Evolutionary conservation across 331 rosid species (phyloP), one percentile per base, ranked within the genome.

Genomic region (Quercus lobata): DNA sequence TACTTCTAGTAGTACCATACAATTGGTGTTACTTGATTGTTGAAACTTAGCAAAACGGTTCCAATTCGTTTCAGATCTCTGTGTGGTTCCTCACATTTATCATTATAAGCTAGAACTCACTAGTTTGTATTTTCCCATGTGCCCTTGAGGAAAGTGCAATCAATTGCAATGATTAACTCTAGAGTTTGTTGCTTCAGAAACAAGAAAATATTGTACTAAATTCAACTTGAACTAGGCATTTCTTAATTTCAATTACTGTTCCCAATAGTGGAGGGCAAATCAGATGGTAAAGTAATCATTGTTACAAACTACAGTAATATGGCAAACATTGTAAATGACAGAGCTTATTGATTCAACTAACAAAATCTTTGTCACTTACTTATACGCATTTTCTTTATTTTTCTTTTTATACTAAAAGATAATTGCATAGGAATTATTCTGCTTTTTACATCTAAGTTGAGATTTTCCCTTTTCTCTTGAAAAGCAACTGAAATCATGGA

Each of bases 401-500:
- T 29, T 30, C 18, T 32, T 18, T 68, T 34, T 68, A 41, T 41
- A 8, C 19, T 3, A 18, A 18, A 19, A 19, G 74, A 62, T 57
- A 68, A 72, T 72, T 58, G 29, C 17, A 24, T 18, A 21, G 76
- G 63, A 24, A 54, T 73, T n/a, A 57, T 44, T 72, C 25, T 73
- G 41, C 73, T 57, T 76, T 46, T 62, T 17, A 49, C 61, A 66
- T 16, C 35, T 11, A 62, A 55, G 30, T 52, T 69, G 68, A 29
- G 53, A 55, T 75, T 37, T 71, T 65, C 72, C 52, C 69, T 53
- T 72, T 70, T 74, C 60, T 82, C 52, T 75, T 77, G 69, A 76
- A 72, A 37, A 79, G 92, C 46, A 71, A 58, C 77, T 32, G 77
- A 84, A 83, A 84, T 79, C 86, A 93, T 91, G 98, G 92, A 88